phyloP scores from a whole-genome alignment of 176 grass and related monocot species.

The Musa beccarii region DNA sequence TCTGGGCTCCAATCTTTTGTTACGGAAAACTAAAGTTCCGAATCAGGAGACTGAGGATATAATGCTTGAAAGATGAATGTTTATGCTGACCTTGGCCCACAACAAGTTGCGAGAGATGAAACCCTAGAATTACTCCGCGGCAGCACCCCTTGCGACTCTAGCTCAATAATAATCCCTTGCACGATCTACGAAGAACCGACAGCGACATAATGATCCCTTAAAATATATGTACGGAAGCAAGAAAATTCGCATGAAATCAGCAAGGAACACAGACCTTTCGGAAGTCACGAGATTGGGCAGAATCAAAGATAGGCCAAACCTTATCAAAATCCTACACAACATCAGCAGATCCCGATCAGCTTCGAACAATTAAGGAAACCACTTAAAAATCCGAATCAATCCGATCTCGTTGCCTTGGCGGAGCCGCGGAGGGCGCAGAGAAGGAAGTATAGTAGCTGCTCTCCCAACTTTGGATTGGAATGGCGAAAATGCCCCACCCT shows the following conservation, averaged over 20 bases:
- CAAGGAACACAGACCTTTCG: constrained; percentile 50
- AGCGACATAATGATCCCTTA: constrained; percentile 5
- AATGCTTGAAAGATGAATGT: constrained; percentile 5
- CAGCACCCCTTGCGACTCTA: constrained; percentile 84
- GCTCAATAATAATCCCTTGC: constrained; percentile 98
- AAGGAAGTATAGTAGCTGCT: constrained; percentile 98
- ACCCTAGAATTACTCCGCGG: constrained; percentile 98
- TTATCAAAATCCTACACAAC: constrained; percentile 84
- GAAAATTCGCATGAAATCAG: constrained; percentile 10
- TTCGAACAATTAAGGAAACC: not conserved
- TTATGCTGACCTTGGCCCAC: constrained; percentile 69
- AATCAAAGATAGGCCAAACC: constrained; percentile 98
- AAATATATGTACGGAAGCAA: not conserved
- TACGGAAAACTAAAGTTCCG: too few relatives aligned
- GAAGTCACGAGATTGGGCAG: constrained; percentile 88
- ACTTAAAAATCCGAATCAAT: not conserved
- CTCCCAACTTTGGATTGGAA: constrained; percentile 89
- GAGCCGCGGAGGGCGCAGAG: constrained; percentile 87
- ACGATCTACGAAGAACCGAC: constrained; percentile 59
- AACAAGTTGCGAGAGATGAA: constrained; percentile 93
- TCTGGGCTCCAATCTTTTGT: too few relatives aligned
- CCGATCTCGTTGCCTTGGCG: constrained; percentile 31
- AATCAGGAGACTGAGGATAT: not conserved
- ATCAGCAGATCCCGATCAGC: constrained; percentile 2
- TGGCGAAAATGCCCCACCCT: constrained; percentile 82